Base-by-base conservation (phyloP, 768 basidiomycete species). In the Pleurotus giganteus region DNA sequence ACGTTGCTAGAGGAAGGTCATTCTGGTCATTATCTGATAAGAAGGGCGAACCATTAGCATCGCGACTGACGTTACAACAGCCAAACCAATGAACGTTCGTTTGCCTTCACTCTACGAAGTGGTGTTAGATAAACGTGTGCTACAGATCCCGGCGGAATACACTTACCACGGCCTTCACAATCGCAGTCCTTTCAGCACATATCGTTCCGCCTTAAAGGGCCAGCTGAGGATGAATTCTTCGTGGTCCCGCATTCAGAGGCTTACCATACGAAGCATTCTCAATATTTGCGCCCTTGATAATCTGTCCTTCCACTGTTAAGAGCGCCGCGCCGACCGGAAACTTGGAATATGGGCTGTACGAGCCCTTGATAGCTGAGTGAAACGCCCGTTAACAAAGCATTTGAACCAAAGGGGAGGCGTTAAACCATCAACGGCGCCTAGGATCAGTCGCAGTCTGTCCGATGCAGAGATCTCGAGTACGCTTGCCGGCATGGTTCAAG, bases 211-310 rank as follows among this genome's bases (percentile, higher is more conserved):
- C 94, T 96, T 55, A 11, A 51, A 42, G 11, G 34, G 47, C 32
- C n/a, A n/a, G n/a, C n/a, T n/a, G n/a, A n/a, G n/a, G n/a, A n/a
- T n/a, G n/a, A n/a, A n/a, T n/a, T n/a, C n/a, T n/a, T n/a, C n/a
- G n/a, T n/a, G n/a, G n/a, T n/a, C n/a, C n/a, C n/a, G n/a, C n/a
- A n/a, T n/a, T n/a, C 11, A 36, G 8, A 39, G 26, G 2, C 74
- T n/a, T 56, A 94, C 95, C 94, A 63, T 92, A 91, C 0, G 89
- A 88, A 0, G 93, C 94, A 63, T 97, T 98, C 74, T 99, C 97
- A 57, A 98, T 80, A 67, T 97, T 98, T 27, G 89, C 87, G 4
- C 96, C 94, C 57, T 82, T 86, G 56, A 96, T 82, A 19, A 96
- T 81, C 7, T 74, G 68, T 0, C 91, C 91, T 37, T 88, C 82